phyloP scores from a whole-genome alignment of 768 basidiomycete genomes.

The Russula ochroleuca region DNA sequence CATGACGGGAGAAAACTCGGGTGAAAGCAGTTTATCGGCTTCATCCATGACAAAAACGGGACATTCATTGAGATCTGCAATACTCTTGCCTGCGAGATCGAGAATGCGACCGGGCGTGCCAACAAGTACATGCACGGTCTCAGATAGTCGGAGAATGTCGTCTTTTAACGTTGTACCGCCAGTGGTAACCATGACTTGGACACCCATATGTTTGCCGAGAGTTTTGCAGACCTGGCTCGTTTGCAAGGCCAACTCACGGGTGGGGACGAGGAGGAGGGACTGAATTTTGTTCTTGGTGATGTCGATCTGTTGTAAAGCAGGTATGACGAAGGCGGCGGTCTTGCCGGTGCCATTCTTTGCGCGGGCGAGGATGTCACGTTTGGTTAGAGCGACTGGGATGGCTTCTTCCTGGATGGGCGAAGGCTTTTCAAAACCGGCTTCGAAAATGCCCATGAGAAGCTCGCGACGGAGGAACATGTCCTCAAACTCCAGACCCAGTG shows the following conservation, averaged over 20 bases:
- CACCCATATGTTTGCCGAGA: conserved; percentile 90
- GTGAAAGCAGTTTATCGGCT: conserved; percentile 94
- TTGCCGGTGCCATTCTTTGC: conserved; percentile 98
- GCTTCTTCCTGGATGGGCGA: conserved; percentile 99
- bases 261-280: conserved; percentile 93
- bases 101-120: conserved; percentile 96
- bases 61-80: conserved; percentile 92
- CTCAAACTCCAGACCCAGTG: conserved; percentile 93
- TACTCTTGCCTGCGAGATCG: conserved; percentile 87
- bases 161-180: conserved; percentile 98
- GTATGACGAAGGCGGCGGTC: conserved; percentile 98
- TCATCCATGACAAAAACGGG: conserved; percentile 99
- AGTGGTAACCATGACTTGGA: conserved; percentile 99
- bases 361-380: conserved; percentile 90
- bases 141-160: conserved; percentile 88
- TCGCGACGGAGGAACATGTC: conserved; percentile 90
- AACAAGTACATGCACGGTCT: conserved; percentile 92
- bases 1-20: conserved; percentile 98
- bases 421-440: conserved; percentile 94
- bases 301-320: conserved; percentile 91
- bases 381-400: conserved; percentile 89
- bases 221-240: conserved; percentile 99
- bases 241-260: conserved; percentile 96
- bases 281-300: conserved; percentile 83
- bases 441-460: conserved; percentile 98